Base-by-base conservation (phyloP, 345 rosid species). In the Fremontodendron californicum region DNA sequence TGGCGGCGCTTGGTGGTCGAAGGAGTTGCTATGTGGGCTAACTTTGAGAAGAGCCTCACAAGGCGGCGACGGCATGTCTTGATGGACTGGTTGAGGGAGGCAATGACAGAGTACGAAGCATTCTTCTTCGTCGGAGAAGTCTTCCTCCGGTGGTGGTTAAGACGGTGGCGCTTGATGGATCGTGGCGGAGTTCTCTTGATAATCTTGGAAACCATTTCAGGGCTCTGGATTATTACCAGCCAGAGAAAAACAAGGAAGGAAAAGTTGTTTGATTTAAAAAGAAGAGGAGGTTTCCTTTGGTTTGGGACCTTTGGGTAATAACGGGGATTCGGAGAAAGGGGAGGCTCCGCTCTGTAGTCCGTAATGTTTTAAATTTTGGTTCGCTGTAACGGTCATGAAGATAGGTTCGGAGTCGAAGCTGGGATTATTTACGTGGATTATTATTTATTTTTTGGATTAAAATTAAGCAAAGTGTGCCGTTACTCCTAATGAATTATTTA, bases 331-430 rank as follows among this genome's bases (percentile, higher is more conserved):
- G 42, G 31, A 51, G 5, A 63, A 48, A 62, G 33, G 13, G 52
- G 57, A 33, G 75, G 49, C 45, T 35, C 55, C 21, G 21, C 48
- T 51, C 6, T 51, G 55, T 51, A 51, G 55, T 35, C 43, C 25
- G 80, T 73, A 58, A 33, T 27, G 57, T 78, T 91, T 88, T 71
- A 84, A 91, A 86, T 39, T 72, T 63, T 51, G 92, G 88, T 58
- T 87, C 85, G 93, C 96, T 12, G 74, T 62, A 94, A 94, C 96
- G 98, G 94, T 89, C 82, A 71, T 39, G 49, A 66, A 49, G 71
- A 45, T 75, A 75, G 92, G 94, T 81, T 88, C 87, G 92, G 94
- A 66, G 12, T 83, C 91, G 85, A 86, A 83, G 87, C 86, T 77
- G 61, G 33, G 29, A 40, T 52, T 8, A 21, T 39, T 27, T 60